Base-by-base conservation (phyloP, 345 rosid species). In the Leavenworthia alabamica region DNA sequence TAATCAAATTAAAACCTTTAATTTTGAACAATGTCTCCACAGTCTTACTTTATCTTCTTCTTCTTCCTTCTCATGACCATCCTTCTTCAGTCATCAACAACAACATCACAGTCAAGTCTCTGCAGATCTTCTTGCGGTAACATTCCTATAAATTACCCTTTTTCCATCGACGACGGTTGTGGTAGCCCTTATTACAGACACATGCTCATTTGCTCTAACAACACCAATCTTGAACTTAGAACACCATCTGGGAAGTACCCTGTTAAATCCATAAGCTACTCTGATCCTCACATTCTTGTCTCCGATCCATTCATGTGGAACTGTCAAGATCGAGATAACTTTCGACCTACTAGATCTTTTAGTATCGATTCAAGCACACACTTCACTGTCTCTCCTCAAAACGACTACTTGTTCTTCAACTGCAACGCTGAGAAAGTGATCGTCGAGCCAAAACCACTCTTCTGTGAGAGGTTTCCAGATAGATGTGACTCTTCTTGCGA, bases 331-430 rank as follows among this genome's bases (percentile, higher is more conserved):
- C 77, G 86, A 0, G 79, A 65, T 32, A 74, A 80, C 17, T 93
- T 85, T 60, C 83, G 94, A 8, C 81, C 90, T 0, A 86, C 96
- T 0, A 77, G 91, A 43, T 79, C 95, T 12, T 91, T 91, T 16
- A 87, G 96, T 70, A 89, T 89, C 1, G 99, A 93, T 72, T 77
- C 95, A 13, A 86, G 83, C 78, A 84, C 89, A 0, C 98, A 72
- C 36, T 79, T 91, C 71, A 78, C 92, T 0, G 84, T 88, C 56
- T 91, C 98, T 44, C 36, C 82, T 29, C 88, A 87, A 51, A 93
- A 89, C 22, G 99, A 93, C 67, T 87, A 89, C 70, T 78, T 93
- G 40, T 93, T 93, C 81, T 93, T 93, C 82, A 93, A 93, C 45
- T 89, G 97, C 20, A 78, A 88, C 15, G 66, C 75, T 11, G 81